Conservation (phyloP, 148 eudicot genomes). For the Salicornia ramosissima region DNA sequence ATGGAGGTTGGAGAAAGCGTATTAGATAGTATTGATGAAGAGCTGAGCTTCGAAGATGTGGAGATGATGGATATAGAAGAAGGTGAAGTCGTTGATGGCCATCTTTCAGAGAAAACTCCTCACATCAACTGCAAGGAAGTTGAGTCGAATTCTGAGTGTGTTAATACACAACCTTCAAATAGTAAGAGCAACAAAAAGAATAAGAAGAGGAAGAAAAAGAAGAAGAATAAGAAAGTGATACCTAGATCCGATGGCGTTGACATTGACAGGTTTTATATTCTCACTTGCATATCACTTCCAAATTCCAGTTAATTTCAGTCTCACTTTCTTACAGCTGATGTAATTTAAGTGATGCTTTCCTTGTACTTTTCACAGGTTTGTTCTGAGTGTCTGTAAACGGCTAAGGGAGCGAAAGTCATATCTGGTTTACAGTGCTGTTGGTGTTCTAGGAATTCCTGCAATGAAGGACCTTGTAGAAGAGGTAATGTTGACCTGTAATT, state of each 20-base stretch:
- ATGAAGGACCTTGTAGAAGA: constrained; percentile 79
- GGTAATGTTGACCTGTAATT: constrained; percentile 32
- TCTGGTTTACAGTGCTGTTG: constrained; percentile 79
- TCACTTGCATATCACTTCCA: constrained; percentile 3
- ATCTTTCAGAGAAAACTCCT: background rate
- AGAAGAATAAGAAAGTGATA: background rate
- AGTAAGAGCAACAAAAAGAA: background rate
- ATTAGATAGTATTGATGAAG: constrained; percentile 50
- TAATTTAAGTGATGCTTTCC: background rate
- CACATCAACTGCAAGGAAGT: background rate
- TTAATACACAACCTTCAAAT: background rate
- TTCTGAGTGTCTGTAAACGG: constrained; percentile 62
- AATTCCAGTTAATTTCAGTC: too few relatives aligned
- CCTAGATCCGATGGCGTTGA: background rate
- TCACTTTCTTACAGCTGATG: background rate
- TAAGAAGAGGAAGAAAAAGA: background rate
- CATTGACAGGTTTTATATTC: constrained; percentile 10
- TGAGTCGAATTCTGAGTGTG: background rate
- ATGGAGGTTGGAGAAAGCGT: constrained; percentile 65
- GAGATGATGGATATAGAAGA: constrained; percentile 86
- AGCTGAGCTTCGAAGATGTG: constrained; percentile 47
- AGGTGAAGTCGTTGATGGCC: constrained; percentile 27
- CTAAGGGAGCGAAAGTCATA: constrained; percentile 75
- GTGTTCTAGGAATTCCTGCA: constrained; percentile 77
- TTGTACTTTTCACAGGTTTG: constrained; percentile 53